Evolutionary conservation across 345 rosid species (phyloP), one percentile per base, ranked within the genome.

Genomic region (Ailanthus altissimus): DNA sequence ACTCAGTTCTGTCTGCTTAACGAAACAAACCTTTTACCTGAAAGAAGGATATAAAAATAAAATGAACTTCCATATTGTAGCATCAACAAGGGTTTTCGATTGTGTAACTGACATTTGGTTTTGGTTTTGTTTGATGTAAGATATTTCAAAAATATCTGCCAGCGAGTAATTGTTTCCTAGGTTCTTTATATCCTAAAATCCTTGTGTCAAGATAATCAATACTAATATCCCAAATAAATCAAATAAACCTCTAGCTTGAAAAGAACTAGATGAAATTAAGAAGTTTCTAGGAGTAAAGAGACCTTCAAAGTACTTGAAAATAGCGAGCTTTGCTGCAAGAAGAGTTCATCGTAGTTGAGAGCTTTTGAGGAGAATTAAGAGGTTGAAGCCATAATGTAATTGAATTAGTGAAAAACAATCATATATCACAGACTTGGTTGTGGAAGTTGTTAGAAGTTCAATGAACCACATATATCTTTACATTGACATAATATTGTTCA

Each of bases 271-370:
- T 62, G 49, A 10, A 9, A 10, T 20, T 20, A 20, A 40, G 28
- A 42, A 65, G 20, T 46, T 38, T 10, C 12, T 43, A n/a, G 46
- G 53, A 45, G 2, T 20, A 28, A 59, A n/a, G 65, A 57, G 74
- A 92, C 97, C 97, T 86, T 85, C 51, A 92, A 86, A 62, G 90
- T 82, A n/a, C 89, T 89, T 53, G 90, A 87, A 85, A 92, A 91
- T 57, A 81, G 83, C 81, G 90, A 75, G 74, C 90, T 83, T 78
- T 93, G 91, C 74, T 89, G 85, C 94, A 92, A 86, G 78, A 86
- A 84, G 80, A 91, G 71, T 60, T 92, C 98, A 59, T 94, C 93
- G 64, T 85, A 81, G 70, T 85, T 89, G 50, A 90, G 84, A 80
- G 87, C 84, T 80, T 81, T 36, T 78, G 86, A 74, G 81, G 84